Evolutionary conservation across 2,329 filamentous ascomycete genomes (phyloP), one percentile per base, ranked within the genome.

Genomic region (Blumeria hordei): DNA sequence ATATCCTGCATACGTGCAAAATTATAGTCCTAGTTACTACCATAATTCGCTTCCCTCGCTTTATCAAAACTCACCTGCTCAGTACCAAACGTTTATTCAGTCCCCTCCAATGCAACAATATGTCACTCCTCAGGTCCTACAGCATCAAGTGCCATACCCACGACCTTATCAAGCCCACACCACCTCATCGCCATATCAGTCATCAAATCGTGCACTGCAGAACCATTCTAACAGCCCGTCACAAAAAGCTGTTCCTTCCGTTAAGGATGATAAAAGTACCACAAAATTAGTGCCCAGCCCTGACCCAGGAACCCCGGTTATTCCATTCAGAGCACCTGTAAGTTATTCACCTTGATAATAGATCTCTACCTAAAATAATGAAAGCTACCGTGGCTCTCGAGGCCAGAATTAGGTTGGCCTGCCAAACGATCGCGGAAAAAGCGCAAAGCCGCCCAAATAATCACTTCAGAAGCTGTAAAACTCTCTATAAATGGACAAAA

Each of bases 361-460:
- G 7, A 28, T 28, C 50, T 61, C 1, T n/a, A 36, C 64, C 70
- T 59, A 70, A 45, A 44, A 21, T 9, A 28, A 2, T 33, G 33
- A 10, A 56, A 80, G 75, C 67, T 81, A 9, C 78, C 78, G 9
- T 81, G 77, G 77, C 62, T 71, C 32, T 78, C 76, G 0, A 66
- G 65, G 35, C 73, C 74, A 3, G 72, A 75, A 35, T 60, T 66
- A 33, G 67, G 69, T 9, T 81, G 78, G 61, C 77, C 77, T 11
- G 61, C 62, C 3, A 69, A 66, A 60, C 60, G 64, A 37, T 43
- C 67, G 11, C 71, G 67, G 60, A 66, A 68, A 37, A 70, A 68
- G 59, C 72, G 71, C 64, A 72, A 68, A 58, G 66, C 64, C 54
- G 50, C 54, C 18, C 52, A 58, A 18, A 59, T 60, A 37, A 51